A percentile compares a stretch with the other conserved stretches of the same genome.
phyloP scores from a whole-genome alignment of 495 filamentous ascomycete species.

The Xylaria flabelliformis region DNA sequence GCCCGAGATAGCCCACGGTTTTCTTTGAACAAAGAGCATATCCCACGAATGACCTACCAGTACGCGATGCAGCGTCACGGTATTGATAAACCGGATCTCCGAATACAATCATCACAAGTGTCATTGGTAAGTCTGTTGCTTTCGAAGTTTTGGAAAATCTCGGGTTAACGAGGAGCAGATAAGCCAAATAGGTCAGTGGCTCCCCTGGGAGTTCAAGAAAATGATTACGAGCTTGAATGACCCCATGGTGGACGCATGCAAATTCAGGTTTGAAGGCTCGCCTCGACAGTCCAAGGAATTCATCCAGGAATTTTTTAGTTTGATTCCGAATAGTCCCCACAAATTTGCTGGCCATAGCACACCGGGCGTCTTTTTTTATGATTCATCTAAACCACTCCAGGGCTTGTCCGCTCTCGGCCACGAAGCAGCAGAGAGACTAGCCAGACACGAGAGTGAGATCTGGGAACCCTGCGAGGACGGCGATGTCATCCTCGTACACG shows the following conservation, averaged over 20 bases:
- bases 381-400: constrained; percentile 70
- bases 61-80: constrained; percentile 83
- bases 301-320: constrained; percentile 70
- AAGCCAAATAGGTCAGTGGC: constrained; percentile 61
- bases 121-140: constrained; percentile 47
- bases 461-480: constrained; percentile 59
- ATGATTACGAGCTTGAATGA: constrained; percentile 71
- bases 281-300: constrained; percentile 61
- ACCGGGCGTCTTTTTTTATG: constrained; percentile 77
- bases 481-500: constrained; percentile 80
- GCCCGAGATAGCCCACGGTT: not conserved
- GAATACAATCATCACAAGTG: constrained; percentile 48
- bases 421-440: constrained; percentile 53
- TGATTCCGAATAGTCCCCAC: constrained; percentile 62
- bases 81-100: constrained; percentile 89
- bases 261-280: constrained; percentile 55
- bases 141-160: not conserved
- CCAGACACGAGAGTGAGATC: constrained; percentile 30
- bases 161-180: constrained; percentile 57
- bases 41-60: constrained; percentile 65
- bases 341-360: constrained; percentile 69
- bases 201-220: constrained; percentile 69
- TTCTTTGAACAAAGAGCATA: not conserved
- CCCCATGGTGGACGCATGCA: constrained; percentile 76
- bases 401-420: constrained; percentile 80